Conservation (phyloP, 2,329 filamentous ascomycete species). For the Calonectria ilicicola region DNA sequence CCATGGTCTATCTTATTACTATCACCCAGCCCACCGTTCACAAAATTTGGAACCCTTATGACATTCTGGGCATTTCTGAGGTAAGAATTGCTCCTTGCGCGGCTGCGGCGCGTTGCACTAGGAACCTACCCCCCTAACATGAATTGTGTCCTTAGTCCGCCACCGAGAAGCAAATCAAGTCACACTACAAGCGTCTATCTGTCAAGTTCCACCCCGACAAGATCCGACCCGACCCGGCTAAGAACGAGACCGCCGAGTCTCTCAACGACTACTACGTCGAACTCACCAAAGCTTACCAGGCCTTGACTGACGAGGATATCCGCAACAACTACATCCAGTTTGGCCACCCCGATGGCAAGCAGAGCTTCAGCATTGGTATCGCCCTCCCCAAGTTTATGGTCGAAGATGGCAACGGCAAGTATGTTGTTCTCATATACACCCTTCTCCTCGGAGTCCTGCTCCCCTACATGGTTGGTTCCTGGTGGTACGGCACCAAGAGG, state of each 20-base stretch:
- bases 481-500: slow-evolving; percentile 98
- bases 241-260: slow-evolving; percentile 88
- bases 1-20: slow-evolving; percentile 92
- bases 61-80: slow-evolving; percentile 88
- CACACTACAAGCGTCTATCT: slow-evolving; percentile 87
- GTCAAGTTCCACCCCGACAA: slow-evolving; percentile 95
- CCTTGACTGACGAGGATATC: slow-evolving; percentile 95
- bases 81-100: slow-evolving; percentile 58
- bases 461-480: slow-evolving; percentile 93
- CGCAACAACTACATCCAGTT: slow-evolving; percentile 97
- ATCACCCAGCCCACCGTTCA: slow-evolving; percentile 78
- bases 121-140: slow-evolving; percentile 24
- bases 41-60: slow-evolving; percentile 97
- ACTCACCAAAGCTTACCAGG: slow-evolving; percentile 97
- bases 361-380: slow-evolving; percentile 97
- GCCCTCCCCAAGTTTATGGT: slow-evolving; percentile 94
- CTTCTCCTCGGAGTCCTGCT: slow-evolving; percentile 88
- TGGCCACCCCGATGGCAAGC: slow-evolving; percentile 97
- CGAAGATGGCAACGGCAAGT: slow-evolving; percentile 94
- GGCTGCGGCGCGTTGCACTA: neutral
- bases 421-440: slow-evolving; percentile 91
- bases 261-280: slow-evolving; percentile 94
- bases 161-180: slow-evolving; percentile 91
- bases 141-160: slow-evolving; percentile 67
- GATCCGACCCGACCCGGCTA: slow-evolving; percentile 81